Evolutionary conservation across 345 rosid species (phyloP).

Genomic region (Limnanthes douglasii): DNA sequence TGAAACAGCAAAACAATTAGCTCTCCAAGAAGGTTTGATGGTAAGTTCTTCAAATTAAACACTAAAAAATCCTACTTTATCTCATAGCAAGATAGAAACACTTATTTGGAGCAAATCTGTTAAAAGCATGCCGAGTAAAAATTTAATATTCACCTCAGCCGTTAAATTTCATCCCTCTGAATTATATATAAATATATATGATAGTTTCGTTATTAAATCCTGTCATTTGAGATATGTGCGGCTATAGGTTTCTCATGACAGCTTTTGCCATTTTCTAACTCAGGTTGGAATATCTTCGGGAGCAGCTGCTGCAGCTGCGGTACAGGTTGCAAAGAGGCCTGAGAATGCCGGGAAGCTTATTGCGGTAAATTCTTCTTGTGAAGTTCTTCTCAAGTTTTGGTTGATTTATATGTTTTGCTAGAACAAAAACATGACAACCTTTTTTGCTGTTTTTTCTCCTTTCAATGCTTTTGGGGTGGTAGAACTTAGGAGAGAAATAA

Average conservation of each 20-base stretch:
- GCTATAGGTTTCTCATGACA: neutral
- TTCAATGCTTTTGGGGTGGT: neutral
- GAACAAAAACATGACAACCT: neutral
- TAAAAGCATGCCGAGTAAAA: neutral
- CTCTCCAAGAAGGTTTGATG: conserved; percentile 92
- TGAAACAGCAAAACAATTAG: conserved; percentile 94
- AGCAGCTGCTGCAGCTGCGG: conserved; percentile 90
- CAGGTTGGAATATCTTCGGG: conserved; percentile 99
- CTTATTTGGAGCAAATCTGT: neutral
- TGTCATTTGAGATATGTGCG: conserved; percentile 1
- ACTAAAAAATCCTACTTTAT: neutral
- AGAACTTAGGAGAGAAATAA: neutral
- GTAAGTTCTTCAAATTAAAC: conserved; percentile 27
- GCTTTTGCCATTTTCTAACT: too few species aligned
- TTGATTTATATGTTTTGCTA: too few species aligned
- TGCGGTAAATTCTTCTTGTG: conserved; percentile 39
- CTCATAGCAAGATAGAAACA: neutral
- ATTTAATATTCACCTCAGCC: too few species aligned
- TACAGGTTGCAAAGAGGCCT: conserved; percentile 76
- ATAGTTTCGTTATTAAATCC: conserved; percentile 1
- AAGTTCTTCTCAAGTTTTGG: neutral
- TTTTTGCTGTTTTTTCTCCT: neutral
- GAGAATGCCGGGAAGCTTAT: conserved; percentile 90
- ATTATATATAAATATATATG: neutral
- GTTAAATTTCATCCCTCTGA: neutral